These are phyloP conservation scores for Ceratocystiopsis brevicomis DNA, from an alignment of 2,329 filamentous ascomycete genomes.

Conservation along the genomic window DNA sequence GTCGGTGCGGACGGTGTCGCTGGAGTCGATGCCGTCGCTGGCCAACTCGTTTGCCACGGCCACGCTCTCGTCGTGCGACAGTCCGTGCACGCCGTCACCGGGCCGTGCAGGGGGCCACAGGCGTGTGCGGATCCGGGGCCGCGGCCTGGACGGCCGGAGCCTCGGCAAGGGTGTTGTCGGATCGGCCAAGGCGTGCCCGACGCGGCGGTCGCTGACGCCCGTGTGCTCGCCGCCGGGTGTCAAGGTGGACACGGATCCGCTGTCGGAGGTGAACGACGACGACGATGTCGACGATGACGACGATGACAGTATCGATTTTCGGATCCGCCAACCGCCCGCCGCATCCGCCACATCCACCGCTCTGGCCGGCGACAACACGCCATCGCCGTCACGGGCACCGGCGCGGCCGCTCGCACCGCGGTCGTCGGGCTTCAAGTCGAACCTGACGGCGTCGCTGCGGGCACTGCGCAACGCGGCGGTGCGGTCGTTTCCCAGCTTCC, in stretches of 20 bases:
- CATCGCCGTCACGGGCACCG: constrained; percentile 7
- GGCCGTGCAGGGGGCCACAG: too few species aligned
- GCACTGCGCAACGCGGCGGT: constrained; percentile 42
- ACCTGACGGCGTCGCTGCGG: constrained; percentile 46
- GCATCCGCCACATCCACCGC: not conserved
- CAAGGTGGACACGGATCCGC: constrained; percentile 30
- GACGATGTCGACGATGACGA: constrained; percentile 17
- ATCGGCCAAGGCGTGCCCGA: constrained; percentile 20
- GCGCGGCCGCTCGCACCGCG: not conserved
- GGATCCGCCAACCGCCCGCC: constrained; percentile 21
- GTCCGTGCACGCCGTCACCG: constrained; percentile 21
- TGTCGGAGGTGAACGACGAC: constrained; percentile 21
- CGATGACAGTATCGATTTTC: constrained; percentile 28
- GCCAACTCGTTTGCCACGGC: constrained; percentile 34
- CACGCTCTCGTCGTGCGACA: constrained; percentile 27
- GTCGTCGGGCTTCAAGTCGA: constrained; percentile 45
- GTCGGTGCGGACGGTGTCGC: constrained; percentile 36
- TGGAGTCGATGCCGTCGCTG: constrained; percentile 43
- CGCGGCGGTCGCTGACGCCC: constrained; percentile 32
- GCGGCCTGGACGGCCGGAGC: constrained; percentile 10
- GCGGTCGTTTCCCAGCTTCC: constrained; percentile 42
- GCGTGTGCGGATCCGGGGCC: constrained; percentile 9
- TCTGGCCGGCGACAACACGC: not conserved
- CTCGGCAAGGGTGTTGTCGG: too few species aligned
- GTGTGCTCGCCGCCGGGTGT: constrained; percentile 33